These are phyloP conservation scores for Pyropia yezoensis DNA, from an alignment of 23 red algal species.

Conservation along the genomic window DNA sequence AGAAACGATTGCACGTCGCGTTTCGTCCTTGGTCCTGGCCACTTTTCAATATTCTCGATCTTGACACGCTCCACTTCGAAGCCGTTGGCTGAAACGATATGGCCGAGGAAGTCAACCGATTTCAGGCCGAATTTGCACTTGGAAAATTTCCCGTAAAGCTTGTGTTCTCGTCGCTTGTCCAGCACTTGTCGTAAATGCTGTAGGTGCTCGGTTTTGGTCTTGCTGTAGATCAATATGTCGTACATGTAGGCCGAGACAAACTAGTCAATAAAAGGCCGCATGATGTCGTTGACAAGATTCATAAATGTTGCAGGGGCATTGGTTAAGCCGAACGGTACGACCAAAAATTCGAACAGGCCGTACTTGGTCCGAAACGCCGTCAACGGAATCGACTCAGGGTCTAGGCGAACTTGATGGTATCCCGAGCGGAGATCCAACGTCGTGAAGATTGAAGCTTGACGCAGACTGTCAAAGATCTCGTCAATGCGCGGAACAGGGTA, in stretches of 20 bases:
- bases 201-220: neutral
- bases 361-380: too few relatives aligned
- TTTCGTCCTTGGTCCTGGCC: slow-evolving; percentile 6
- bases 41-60: slow-evolving; percentile 7
- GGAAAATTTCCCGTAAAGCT: slow-evolving; percentile 8
- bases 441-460: too few relatives aligned
- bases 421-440: too few relatives aligned
- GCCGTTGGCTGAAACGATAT: neutral
- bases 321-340: too few relatives aligned
- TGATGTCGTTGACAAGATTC: neutral
- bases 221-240: slow-evolving; percentile 3
- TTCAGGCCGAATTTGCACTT: slow-evolving; percentile 3
- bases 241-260: neutral
- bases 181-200: slow-evolving; percentile 1
- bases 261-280: neutral
- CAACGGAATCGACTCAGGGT: too few relatives aligned
- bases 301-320: too few relatives aligned
- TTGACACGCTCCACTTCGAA: slow-evolving; percentile 15
- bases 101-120: neutral
- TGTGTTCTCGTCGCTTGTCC: neutral
- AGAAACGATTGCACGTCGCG: slow-evolving; percentile 35
- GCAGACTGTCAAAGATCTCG: too few relatives aligned
- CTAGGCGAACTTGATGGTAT: too few relatives aligned
- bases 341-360: too few relatives aligned
- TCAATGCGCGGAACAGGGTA: too few relatives aligned